These are phyloP conservation scores for Entrophospora sp. DNA, from an alignment of 192 early-diverging fungal species.

Conservation along the genomic window DNA sequence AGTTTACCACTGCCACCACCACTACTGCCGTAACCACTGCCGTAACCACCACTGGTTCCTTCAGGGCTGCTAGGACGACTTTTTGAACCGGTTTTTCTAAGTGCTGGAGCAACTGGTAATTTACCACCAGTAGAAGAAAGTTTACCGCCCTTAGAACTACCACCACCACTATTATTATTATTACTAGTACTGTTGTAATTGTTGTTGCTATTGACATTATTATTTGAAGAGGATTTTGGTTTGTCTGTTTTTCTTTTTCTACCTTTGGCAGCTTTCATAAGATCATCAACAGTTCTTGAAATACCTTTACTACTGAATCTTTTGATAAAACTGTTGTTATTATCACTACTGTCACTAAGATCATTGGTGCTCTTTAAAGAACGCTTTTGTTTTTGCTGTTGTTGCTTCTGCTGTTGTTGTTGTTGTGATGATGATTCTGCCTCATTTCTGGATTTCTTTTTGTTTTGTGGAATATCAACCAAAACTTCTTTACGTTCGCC, in stretches of 20 bases:
- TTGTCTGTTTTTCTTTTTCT: not conserved
- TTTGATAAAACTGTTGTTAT: not conserved
- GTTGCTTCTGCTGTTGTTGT: too few relatives aligned
- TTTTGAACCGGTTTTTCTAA: not conserved
- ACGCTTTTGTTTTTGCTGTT: too few relatives aligned
- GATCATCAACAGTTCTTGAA: conserved; percentile 2
- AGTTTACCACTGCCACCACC: too few relatives aligned
- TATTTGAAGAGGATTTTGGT: not conserved
- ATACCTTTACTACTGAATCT: not conserved
- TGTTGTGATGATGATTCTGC: not conserved
- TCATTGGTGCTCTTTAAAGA: conserved; percentile 3
- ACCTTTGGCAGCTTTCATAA: conserved; percentile 4
- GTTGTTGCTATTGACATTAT: not conserved
- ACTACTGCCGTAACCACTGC: too few relatives aligned
- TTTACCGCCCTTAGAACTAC: too few relatives aligned
- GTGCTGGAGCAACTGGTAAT: not conserved
- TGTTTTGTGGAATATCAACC: conserved; percentile 16
- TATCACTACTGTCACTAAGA: not conserved
- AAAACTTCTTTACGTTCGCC: conserved; percentile 14
- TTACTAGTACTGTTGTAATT: too few relatives aligned
- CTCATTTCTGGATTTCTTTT: conserved; percentile 12
- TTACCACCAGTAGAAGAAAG: too few relatives aligned
- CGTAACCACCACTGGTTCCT: not conserved
- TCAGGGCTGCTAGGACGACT: conserved; percentile 17
- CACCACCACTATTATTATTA: too few relatives aligned